Percentiles rank a stretch among this genome's conserved stretches.
Evolutionary conservation across 176 grass and related monocot species (phyloP).

Genomic region (Triticum turgidum): DNA sequence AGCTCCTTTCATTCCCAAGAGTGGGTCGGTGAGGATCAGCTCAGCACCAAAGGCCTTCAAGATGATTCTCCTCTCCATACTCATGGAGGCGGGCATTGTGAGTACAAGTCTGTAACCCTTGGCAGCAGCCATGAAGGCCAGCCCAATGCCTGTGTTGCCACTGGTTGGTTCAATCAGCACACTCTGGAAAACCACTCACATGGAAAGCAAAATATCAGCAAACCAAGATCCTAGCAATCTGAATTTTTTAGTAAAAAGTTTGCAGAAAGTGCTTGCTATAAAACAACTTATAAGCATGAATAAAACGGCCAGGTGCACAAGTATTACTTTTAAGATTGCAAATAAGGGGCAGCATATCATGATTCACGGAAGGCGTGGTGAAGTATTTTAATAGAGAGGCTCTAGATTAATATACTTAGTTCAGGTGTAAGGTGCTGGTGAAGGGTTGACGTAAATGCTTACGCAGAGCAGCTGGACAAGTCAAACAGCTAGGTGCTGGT

Average conservation of each 20-base stretch:
- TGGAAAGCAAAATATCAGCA: conserved; percentile 25
- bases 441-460: too few relatives aligned
- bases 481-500: neutral
- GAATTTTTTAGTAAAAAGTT: neutral
- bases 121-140: conserved; percentile 92
- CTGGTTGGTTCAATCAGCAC: conserved; percentile 92
- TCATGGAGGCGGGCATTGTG: conserved; percentile 94
- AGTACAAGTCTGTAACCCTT: conserved; percentile 82
- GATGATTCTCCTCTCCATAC: conserved; percentile 80
- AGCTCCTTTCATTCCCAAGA: conserved; percentile 77
- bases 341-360: neutral
- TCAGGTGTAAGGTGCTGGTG: neutral
- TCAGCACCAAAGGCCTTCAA: conserved; percentile 86
- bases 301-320: neutral
- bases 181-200: conserved; percentile 45
- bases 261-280: neutral
- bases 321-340: neutral
- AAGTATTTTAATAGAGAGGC: neutral
- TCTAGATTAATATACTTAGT: neutral
- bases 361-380: neutral
- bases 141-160: conserved; percentile 91
- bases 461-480: neutral
- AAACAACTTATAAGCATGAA: neutral
- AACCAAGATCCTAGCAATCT: neutral
- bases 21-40: conserved; percentile 73